Evolutionary conservation across 371 early-diverging fungal genomes (phyloP).

Genomic region (Dichotomocladium elegans): DNA sequence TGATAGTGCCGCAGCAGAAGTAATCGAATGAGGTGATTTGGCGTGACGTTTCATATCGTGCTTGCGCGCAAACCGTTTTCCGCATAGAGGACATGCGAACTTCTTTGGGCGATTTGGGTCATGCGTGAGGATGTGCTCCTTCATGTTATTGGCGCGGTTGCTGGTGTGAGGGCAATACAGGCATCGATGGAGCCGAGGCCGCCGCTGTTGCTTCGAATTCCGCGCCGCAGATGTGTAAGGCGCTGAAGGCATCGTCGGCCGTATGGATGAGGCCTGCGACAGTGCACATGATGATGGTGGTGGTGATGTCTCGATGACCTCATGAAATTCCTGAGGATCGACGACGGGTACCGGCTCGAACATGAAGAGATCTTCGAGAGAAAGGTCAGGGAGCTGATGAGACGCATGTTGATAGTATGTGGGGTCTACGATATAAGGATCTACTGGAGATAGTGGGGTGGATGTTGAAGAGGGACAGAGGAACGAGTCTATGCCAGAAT

Average conservation of each 20-base stretch:
- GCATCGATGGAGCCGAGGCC: slow-evolving; percentile 13
- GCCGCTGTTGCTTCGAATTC: not conserved
- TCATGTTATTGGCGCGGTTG: slow-evolving; percentile 29
- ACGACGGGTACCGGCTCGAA: no score
- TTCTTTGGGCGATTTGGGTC: slow-evolving; percentile 29
- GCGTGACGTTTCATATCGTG: slow-evolving; percentile 62
- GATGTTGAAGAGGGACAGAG: not conserved
- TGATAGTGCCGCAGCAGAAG: no score
- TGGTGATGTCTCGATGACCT: not conserved
- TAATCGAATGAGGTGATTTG: slow-evolving; percentile 11
- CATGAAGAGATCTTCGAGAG: no score
- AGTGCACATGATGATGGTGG: not conserved
- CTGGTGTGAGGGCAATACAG: slow-evolving; percentile 19
- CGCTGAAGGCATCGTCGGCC: no score
- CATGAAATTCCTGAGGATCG: no score
- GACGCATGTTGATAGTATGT: not conserved
- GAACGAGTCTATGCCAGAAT: no score
- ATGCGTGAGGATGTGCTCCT: slow-evolving; percentile 26
- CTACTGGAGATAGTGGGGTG: slow-evolving; percentile 1
- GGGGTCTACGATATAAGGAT: not conserved
- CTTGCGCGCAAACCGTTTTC: slow-evolving; percentile 55
- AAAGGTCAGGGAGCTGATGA: no score
- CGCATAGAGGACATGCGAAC: slow-evolving; percentile 34
- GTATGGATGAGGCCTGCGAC: not conserved
- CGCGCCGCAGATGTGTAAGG: no score